Evolutionary conservation across 2,329 filamentous ascomycete genomes (phyloP).

Genomic region (Aplosporella prunicola): DNA sequence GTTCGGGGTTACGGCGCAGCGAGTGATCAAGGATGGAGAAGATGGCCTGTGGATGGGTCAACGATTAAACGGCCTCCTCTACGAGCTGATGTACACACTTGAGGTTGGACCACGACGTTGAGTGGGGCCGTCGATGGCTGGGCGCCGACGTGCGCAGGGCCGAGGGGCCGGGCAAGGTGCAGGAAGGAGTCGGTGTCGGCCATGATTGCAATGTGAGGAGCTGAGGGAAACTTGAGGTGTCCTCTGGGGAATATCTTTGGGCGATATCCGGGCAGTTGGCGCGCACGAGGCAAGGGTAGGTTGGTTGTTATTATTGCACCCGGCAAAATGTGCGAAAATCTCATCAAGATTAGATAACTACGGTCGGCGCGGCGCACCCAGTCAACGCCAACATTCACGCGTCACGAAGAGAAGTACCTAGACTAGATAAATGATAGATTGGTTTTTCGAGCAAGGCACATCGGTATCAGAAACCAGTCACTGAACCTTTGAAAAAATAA

Average conservation of each 20-base stretch:
- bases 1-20: slow-evolving; percentile 80
- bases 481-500: too few species aligned
- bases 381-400: too few species aligned
- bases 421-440: too few species aligned
- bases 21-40: slow-evolving; percentile 78
- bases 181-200: slow-evolving; percentile 78
- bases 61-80: background rate
- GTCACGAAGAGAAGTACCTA: too few species aligned
- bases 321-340: slow-evolving; percentile 6
- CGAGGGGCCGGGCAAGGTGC: slow-evolving; percentile 86
- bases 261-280: slow-evolving; percentile 10
- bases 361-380: slow-evolving; percentile 1
- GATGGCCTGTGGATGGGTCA: slow-evolving; percentile 40
- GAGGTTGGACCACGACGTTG: slow-evolving; percentile 88
- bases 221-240: slow-evolving; percentile 2
- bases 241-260: slow-evolving; percentile 10
- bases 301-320: slow-evolving; percentile 10
- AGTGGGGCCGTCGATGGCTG: slow-evolving; percentile 84
- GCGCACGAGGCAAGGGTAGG: slow-evolving; percentile 7
- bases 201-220: slow-evolving; percentile 53
- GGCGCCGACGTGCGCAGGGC: slow-evolving; percentile 67
- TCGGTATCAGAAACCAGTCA: too few species aligned
- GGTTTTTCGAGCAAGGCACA: too few species aligned
- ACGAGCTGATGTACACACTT: slow-evolving; percentile 49
- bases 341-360: slow-evolving; percentile 11